A percentile compares a stretch with the other conserved stretches of the same genome.
These are phyloP conservation scores for Stenogyne calaminthoides DNA, from an alignment of 305 asterid genomes.

Conservation along the genomic window DNA sequence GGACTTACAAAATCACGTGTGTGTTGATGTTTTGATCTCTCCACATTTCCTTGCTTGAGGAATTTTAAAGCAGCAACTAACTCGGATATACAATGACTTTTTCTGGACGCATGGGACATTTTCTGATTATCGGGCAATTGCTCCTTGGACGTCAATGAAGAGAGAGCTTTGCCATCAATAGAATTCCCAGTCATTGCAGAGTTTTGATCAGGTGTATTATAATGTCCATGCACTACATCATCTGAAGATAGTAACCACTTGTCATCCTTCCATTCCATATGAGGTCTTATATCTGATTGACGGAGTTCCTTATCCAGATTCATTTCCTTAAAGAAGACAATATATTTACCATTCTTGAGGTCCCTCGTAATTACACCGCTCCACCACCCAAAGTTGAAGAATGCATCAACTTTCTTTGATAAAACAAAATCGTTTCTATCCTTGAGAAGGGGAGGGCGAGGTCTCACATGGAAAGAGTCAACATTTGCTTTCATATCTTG, in stretches of 20 bases:
- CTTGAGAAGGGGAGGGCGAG: conserved; percentile 69
- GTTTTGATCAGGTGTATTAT: neutral
- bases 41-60: conserved; percentile 36
- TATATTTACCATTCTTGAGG: conserved; percentile 51
- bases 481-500: conserved; percentile 31
- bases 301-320: conserved; percentile 46
- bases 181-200: neutral
- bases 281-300: conserved; percentile 65
- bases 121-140: conserved; percentile 35
- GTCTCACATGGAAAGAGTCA: conserved; percentile 60
- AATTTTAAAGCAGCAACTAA: conserved; percentile 28
- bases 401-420: conserved; percentile 77
- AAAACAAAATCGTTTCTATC: conserved; percentile 41
- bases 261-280: conserved; percentile 78
- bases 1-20: conserved; percentile 38
- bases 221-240: conserved; percentile 32
- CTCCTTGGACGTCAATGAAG: conserved; percentile 28
- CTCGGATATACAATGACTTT: conserved; percentile 26
- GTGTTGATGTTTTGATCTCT: conserved; percentile 23
- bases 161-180: conserved; percentile 29
- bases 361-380: conserved; percentile 56
- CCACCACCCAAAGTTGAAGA: conserved; percentile 75
- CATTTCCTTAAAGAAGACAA: conserved; percentile 49
- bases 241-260: conserved; percentile 56
- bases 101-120: conserved; percentile 31